A percentile compares a stretch with the other conserved stretches of the same genome.
Conservation (phyloP, 148 eudicot genomes). For the Amaranthus cruentus region DNA sequence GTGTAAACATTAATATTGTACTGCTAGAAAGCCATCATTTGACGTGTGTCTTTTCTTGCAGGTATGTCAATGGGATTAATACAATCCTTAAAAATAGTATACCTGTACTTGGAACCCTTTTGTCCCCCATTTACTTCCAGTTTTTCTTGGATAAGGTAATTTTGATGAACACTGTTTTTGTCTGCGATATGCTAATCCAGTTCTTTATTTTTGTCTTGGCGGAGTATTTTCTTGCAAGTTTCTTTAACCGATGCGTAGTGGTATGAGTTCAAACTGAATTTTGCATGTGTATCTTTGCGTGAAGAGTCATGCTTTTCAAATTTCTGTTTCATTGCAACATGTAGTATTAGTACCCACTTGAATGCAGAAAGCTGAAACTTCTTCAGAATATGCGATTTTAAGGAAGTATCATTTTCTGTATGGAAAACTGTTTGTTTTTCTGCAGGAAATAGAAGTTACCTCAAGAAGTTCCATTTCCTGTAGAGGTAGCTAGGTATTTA, state of each 20-base stretch:
- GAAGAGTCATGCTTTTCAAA: neutral
- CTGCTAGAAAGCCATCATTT: neutral
- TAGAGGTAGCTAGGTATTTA: too few species aligned
- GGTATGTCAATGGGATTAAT: slow-evolving; percentile 85
- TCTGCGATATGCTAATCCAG: neutral
- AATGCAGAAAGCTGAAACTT: neutral
- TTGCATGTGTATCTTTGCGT: neutral
- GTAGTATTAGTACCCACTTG: neutral
- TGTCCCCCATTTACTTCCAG: slow-evolving; percentile 90
- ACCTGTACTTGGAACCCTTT: slow-evolving; percentile 82
- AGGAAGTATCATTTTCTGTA: neutral
- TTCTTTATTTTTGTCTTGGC: slow-evolving; percentile 7
- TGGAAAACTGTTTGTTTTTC: neutral
- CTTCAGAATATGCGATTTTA: neutral
- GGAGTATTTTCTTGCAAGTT: neutral
- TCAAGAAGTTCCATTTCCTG: neutral
- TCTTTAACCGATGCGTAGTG: neutral
- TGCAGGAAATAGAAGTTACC: neutral
- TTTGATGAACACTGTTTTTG: neutral
- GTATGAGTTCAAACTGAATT: neutral
- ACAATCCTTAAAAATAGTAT: slow-evolving; percentile 69
- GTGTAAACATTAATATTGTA: neutral
- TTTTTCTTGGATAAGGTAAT: slow-evolving; percentile 95
- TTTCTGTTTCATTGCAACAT: neutral
- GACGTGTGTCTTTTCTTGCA: slow-evolving; percentile 36